Evolutionary conservation across 441 rosid species (phyloP).

Genomic region (Populus hybrid): DNA sequence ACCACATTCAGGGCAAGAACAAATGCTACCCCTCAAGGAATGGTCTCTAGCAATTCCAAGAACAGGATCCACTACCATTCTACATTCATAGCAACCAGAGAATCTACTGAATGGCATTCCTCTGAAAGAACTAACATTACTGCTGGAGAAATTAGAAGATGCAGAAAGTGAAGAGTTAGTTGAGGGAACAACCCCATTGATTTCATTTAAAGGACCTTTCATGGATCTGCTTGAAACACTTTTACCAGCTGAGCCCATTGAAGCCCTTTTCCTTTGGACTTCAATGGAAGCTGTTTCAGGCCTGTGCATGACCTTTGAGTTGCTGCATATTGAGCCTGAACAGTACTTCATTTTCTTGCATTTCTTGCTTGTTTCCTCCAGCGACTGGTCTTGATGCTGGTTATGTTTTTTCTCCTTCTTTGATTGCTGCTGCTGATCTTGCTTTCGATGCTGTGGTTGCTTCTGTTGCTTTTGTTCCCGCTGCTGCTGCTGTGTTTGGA

Average conservation of each 20-base stretch:
- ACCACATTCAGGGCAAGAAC: slow-evolving; percentile 64
- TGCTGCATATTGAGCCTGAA: slow-evolving; percentile 68
- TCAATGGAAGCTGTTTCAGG: slow-evolving; percentile 46
- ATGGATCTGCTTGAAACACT: slow-evolving; percentile 49
- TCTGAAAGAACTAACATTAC: slow-evolving; percentile 34
- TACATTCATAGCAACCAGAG: slow-evolving; percentile 72
- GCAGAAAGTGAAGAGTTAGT: slow-evolving; percentile 40
- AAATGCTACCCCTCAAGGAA: slow-evolving; percentile 47
- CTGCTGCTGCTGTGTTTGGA: slow-evolving; percentile 24
- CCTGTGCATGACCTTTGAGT: slow-evolving; percentile 59
- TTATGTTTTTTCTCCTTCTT: slow-evolving; percentile 19
- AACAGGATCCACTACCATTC: slow-evolving; percentile 73
- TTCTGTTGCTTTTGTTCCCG: slow-evolving; percentile 8
- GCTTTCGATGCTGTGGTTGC: slow-evolving; percentile 16
- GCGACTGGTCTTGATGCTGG: slow-evolving; percentile 21
- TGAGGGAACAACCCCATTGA: slow-evolving; percentile 38
- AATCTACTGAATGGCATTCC: slow-evolving; percentile 69
- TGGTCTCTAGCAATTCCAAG: slow-evolving; percentile 61
- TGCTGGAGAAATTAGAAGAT: slow-evolving; percentile 27
- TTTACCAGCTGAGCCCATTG: slow-evolving; percentile 19
- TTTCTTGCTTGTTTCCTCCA: slow-evolving; percentile 42
- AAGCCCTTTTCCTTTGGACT: slow-evolving; percentile 33
- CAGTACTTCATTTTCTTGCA: slow-evolving; percentile 61
- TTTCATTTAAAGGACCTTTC: slow-evolving; percentile 41
- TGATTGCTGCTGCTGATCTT: slow-evolving; percentile 10